phyloP scores from a whole-genome alignment of 1,284 basidiomycete species.

The Salmacisia buchloeana region DNA sequence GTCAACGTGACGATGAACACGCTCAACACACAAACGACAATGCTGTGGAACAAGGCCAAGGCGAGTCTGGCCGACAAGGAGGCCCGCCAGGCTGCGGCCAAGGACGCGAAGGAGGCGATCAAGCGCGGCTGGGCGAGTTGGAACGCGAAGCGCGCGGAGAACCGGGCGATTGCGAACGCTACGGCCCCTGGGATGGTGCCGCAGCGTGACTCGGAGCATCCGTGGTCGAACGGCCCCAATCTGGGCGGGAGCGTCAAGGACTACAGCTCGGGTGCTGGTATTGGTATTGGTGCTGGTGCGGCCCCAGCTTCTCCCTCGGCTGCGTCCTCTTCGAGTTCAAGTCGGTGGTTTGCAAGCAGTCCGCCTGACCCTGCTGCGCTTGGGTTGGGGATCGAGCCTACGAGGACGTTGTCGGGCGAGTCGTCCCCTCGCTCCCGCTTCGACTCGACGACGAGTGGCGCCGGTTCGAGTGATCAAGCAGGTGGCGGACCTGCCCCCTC shows the following conservation, averaged over 20 bases:
- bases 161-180: neutral
- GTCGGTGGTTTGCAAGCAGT: slow-evolving; percentile 27
- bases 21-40: neutral
- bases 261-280: too few relatives aligned
- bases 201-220: neutral
- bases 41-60: slow-evolving; percentile 39
- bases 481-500: too few relatives aligned
- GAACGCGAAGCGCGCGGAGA: slow-evolving; percentile 2
- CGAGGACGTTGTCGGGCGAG: neutral
- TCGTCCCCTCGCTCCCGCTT: neutral
- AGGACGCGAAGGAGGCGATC: slow-evolving; percentile 45
- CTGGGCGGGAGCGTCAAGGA: neutral
- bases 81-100: slow-evolving; percentile 35
- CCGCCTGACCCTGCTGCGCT: slow-evolving; percentile 28
- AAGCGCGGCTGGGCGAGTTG: slow-evolving; percentile 43
- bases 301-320: too few relatives aligned
- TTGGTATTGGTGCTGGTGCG: too few relatives aligned
- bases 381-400: slow-evolving; percentile 17
- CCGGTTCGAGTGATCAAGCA: too few relatives aligned
- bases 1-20: neutral
- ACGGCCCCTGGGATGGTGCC: slow-evolving; percentile 4
- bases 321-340: neutral
- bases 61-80: slow-evolving; percentile 47
- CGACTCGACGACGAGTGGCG: neutral
- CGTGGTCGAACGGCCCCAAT: neutral